phyloP scores from a whole-genome alignment of 495 filamentous ascomycete genomes.

The Penicillium soppii region DNA sequence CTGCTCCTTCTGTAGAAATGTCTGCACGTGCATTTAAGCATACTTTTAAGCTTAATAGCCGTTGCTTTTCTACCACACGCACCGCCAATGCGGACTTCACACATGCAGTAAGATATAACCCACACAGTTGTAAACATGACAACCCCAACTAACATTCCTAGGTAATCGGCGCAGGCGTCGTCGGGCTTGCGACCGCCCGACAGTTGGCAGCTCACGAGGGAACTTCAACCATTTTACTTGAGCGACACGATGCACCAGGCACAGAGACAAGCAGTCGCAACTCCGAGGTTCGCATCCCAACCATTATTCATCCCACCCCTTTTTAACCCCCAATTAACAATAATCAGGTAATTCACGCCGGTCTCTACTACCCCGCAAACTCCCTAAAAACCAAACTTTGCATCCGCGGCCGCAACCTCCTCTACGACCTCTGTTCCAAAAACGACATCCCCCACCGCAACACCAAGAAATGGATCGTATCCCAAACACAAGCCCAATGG shows the following conservation, averaged over 20 bases:
- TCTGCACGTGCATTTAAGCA: conserved; percentile 11
- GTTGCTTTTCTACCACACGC: conserved; percentile 41
- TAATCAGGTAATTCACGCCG: conserved; percentile 84
- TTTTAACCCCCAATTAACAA: not conserved
- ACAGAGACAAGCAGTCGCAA: conserved; percentile 93
- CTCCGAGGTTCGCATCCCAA: conserved; percentile 62
- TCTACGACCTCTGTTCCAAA: conserved; percentile 75
- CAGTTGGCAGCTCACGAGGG: conserved; percentile 64
- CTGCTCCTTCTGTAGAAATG: conserved; percentile 8
- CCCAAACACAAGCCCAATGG: conserved; percentile 71
- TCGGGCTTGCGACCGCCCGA: conserved; percentile 86
- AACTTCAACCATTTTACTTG: conserved; percentile 74
- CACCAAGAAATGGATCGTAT: conserved; percentile 93
- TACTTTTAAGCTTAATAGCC: conserved; percentile 15
- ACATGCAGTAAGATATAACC: conserved; percentile 61
- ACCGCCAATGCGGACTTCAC: conserved; percentile 66
- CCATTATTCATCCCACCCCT: not conserved
- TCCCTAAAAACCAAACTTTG: conserved; percentile 85
- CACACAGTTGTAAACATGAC: not conserved
- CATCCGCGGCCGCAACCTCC: conserved; percentile 66
- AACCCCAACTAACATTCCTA: conserved; percentile 28
- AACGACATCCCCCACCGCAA: conserved; percentile 68
- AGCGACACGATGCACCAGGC: conserved; percentile 73
- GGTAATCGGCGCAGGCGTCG: conserved; percentile 88
- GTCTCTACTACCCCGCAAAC: conserved; percentile 80